Evolutionary conservation across 371 early-diverging fungal species (phyloP).

Genomic region (Dipsacomyces acuminosporus): DNA sequence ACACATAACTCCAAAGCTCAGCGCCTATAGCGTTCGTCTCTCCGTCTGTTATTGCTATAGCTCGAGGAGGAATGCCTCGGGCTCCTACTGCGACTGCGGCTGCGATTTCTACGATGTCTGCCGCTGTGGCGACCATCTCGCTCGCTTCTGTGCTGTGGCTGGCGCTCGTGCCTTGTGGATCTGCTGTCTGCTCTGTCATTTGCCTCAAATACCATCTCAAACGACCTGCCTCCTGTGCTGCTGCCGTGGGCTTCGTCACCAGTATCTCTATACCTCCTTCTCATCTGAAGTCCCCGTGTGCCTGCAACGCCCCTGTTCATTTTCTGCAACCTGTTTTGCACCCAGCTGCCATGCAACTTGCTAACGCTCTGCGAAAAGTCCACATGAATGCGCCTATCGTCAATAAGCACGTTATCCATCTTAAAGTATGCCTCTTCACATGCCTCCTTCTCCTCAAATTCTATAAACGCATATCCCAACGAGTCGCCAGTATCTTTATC

Average conservation of each 20-base stretch:
- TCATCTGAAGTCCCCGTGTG: neutral
- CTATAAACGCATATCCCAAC: constrained; percentile 92
- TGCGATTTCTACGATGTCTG: too few relatives aligned
- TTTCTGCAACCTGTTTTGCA: constrained; percentile 48
- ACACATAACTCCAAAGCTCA: too few relatives aligned
- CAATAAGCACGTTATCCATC: constrained; percentile 87
- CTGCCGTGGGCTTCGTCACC: neutral
- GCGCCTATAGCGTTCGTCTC: too few relatives aligned
- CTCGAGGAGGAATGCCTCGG: too few relatives aligned
- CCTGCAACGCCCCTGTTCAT: neutral
- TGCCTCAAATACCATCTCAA: constrained; percentile 25
- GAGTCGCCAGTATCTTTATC: constrained; percentile 83
- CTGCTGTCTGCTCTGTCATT: too few relatives aligned
- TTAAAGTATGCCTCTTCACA: constrained; percentile 75
- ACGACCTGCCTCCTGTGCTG: neutral
- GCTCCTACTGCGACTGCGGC: too few relatives aligned
- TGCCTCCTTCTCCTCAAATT: constrained; percentile 80
- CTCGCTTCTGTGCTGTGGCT: too few relatives aligned
- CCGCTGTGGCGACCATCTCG: too few relatives aligned
- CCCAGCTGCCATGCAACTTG: constrained; percentile 73
- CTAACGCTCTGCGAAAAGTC: constrained; percentile 97
- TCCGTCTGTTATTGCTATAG: too few relatives aligned
- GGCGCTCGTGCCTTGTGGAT: too few relatives aligned
- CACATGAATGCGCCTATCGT: constrained; percentile 94
- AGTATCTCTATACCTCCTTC: constrained; percentile 7